A percentile compares a stretch with the other conserved stretches of the same genome.
Conservation (phyloP, 805 yeast species). For the Monosporozyma servazzii region DNA sequence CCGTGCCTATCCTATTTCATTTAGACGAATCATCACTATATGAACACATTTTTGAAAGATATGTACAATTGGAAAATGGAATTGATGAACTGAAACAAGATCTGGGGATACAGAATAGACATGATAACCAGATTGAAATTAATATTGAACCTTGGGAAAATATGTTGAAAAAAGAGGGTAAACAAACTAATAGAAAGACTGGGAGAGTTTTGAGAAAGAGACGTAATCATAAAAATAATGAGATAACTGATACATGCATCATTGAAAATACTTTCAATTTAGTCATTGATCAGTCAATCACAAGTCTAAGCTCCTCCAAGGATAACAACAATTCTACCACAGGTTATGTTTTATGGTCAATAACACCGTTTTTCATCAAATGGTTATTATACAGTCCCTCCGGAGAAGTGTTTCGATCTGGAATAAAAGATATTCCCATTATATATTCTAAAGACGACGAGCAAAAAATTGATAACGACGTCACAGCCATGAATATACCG, state of each 20-base stretch:
- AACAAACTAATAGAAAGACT: not conserved
- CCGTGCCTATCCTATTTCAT: not conserved
- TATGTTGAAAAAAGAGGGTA: not conserved
- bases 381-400: slow-evolving; percentile 26
- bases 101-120: slow-evolving; percentile 23
- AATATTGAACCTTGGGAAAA: slow-evolving; percentile 19
- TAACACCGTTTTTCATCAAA: slow-evolving; percentile 25
- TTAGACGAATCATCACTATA: slow-evolving; percentile 18
- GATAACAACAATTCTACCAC: slow-evolving; percentile 30
- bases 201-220: not conserved
- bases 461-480: not conserved
- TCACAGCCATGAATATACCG: not conserved
- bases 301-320: slow-evolving; percentile 21
- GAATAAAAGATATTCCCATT: slow-evolving; percentile 4
- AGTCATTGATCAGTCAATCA: slow-evolving; percentile 21
- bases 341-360: slow-evolving; percentile 31
- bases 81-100: slow-evolving; percentile 23
- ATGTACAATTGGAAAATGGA: slow-evolving; percentile 17
- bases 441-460: not conserved
- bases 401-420: slow-evolving; percentile 14
- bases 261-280: slow-evolving; percentile 13
- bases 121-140: slow-evolving; percentile 7
- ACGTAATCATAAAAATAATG: not conserved
- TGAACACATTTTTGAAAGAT: slow-evolving; percentile 29
- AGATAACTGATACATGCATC: not conserved